These are phyloP conservation scores for Hirschfeldia incana DNA, from an alignment of 345 rosid species.

Conservation along the genomic window DNA sequence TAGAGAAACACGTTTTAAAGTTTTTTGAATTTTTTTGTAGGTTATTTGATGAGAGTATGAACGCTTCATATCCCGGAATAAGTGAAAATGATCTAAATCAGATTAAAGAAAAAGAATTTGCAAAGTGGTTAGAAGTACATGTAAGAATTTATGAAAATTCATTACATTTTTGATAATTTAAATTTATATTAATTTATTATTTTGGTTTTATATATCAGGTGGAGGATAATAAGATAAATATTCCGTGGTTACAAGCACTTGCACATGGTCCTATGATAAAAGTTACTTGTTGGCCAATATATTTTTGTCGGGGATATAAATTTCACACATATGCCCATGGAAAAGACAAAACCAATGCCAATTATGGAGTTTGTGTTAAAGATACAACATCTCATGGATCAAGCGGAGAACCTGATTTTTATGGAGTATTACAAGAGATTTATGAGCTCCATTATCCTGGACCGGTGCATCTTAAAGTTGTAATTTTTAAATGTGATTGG, in stretches of 20 bases:
- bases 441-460: background rate
- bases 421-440: background rate
- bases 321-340: background rate
- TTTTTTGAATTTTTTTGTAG: background rate
- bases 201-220: background rate
- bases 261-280: background rate
- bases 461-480: background rate
- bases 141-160: background rate
- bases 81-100: background rate
- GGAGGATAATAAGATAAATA: background rate
- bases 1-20: background rate
- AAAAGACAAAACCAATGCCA: background rate
- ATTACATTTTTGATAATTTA: background rate
- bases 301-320: too few species aligned
- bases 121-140: background rate
- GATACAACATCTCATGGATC: background rate
- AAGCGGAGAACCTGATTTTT: background rate
- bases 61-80: background rate
- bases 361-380: background rate
- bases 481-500: too few species aligned
- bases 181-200: background rate
- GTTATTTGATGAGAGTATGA: background rate
- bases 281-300: conserved; percentile 4
- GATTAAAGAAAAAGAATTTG: background rate
- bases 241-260: background rate